phyloP scores from a whole-genome alignment of 2,329 filamentous ascomycete genomes.

The Rutstroemia sp. region DNA sequence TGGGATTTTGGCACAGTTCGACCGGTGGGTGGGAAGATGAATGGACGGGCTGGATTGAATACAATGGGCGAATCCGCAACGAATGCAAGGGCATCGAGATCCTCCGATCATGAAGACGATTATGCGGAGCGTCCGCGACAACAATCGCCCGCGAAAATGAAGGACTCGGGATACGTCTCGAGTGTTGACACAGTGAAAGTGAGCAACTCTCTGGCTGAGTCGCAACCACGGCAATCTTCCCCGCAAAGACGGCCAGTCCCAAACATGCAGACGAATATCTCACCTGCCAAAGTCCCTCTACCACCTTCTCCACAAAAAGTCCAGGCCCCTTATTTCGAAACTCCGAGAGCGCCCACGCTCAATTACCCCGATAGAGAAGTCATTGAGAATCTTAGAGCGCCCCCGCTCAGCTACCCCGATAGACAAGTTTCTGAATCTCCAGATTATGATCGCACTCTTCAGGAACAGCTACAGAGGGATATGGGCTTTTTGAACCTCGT shows the following conservation, averaged over 20 bases:
- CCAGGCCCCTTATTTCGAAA: constrained; percentile 34
- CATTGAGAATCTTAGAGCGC: constrained; percentile 39
- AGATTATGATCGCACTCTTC: constrained; percentile 53
- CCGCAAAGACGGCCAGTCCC: constrained; percentile 51
- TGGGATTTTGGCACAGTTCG: constrained; percentile 98
- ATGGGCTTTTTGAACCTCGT: constrained; percentile 49
- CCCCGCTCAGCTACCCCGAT: constrained; percentile 36
- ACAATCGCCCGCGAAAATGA: constrained; percentile 45
- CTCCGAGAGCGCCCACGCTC: constrained; percentile 43
- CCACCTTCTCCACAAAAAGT: constrained; percentile 50
- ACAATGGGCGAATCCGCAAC: constrained; percentile 74
- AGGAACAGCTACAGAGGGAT: constrained; percentile 57
- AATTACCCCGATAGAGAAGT: constrained; percentile 34
- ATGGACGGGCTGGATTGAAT: constrained; percentile 53
- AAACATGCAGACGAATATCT: constrained; percentile 27
- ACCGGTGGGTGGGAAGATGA: constrained; percentile 62
- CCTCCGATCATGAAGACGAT: constrained; percentile 41
- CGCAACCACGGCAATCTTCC: constrained; percentile 49
- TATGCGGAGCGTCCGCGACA: constrained; percentile 46
- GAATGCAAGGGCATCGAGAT: constrained; percentile 60
- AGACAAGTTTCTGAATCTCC: constrained; percentile 42
- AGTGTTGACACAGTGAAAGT: constrained; percentile 47
- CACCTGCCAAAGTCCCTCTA: constrained; percentile 54
- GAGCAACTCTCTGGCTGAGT: constrained; percentile 34
- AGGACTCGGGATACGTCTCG: constrained; percentile 30